Evolutionary conservation across 768 basidiomycete species (phyloP), one percentile per base, ranked within the genome.

Genomic region (Neoboletus subvelutipes): DNA sequence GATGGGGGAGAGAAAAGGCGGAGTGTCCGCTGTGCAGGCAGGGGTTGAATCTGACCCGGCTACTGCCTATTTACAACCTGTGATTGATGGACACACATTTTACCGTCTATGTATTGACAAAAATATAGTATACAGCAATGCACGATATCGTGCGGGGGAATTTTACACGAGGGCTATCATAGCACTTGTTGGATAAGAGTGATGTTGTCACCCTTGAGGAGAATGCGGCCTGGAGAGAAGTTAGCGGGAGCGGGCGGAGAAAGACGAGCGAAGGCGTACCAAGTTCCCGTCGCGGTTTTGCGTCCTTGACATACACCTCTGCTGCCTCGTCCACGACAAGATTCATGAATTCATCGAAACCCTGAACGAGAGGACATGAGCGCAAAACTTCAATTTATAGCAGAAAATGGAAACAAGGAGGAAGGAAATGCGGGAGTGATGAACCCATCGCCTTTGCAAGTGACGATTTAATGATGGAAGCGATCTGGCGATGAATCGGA

Each of bases 281-380:
- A 40, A 98, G 78, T 59, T 92, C 86, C 74, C 85, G 77, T 65
- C 89, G 80, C 45, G 92, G 90, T 75, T 94, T 91, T 52, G 84
- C 86, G 58, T 92, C 93, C 71, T 94, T 93, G 48, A 94, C 85
- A 67, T 85, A 96, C 12, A 97, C 87, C 73, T 99, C 96, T 50
- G 84, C 83, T 43, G 95, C 93, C 48, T 97, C 92, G 64, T 99
- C 96, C 24, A 99, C 76, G 36, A 98, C 92, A 31, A 99, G 76
- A 70, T 99, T 99, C 96, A 99, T 99, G 76, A 98, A 99, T 73
- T 99, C 96, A 70, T 99, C 96, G 66, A 99, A 99, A 40, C 96
- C 95, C 96, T 98, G 68, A 12, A 39, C 12, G 40, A 58, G 53
- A 45, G 46, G 55, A 52, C 42, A 41, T 74, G 59, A 78, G 71